phyloP scores from a whole-genome alignment of 2,329 filamentous ascomycete species.

The Coniochaeta pulveracea region DNA sequence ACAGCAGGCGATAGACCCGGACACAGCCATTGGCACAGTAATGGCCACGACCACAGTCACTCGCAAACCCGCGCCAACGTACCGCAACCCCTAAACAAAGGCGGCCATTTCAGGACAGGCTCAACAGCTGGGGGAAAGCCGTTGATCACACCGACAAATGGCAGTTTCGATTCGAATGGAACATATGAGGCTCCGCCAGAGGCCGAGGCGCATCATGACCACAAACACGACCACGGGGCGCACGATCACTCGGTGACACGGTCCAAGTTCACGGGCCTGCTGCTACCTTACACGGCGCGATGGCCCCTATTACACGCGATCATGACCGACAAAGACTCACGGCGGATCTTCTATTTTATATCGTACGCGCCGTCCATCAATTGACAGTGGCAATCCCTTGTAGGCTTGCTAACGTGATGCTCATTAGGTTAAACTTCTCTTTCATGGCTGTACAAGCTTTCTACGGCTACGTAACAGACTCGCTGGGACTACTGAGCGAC shows the following conservation, averaged over 20 bases:
- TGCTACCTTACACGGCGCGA: constrained; percentile 58
- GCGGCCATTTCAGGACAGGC: constrained; percentile 28
- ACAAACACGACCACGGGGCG: constrained; percentile 21
- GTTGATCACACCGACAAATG: constrained; percentile 20
- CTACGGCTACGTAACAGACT: constrained; percentile 89
- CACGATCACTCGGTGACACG: constrained; percentile 32
- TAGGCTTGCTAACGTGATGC: neutral
- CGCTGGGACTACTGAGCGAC: constrained; percentile 87
- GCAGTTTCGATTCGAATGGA: constrained; percentile 14
- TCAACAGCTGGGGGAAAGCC: constrained; percentile 27
- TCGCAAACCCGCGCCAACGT: constrained; percentile 21
- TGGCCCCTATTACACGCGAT: constrained; percentile 79
- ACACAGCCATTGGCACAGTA: constrained; percentile 20
- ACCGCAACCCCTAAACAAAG: constrained; percentile 18
- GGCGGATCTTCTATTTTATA: constrained; percentile 97
- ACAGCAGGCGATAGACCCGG: too few relatives aligned
- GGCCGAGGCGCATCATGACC: constrained; percentile 7
- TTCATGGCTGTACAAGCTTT: constrained; percentile 95
- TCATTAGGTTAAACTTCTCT: constrained; percentile 67
- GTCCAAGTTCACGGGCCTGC: constrained; percentile 59
- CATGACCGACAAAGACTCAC: constrained; percentile 80
- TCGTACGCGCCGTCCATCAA: constrained; percentile 39
- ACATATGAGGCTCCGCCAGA: constrained; percentile 17
- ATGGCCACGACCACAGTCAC: constrained; percentile 17
- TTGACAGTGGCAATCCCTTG: neutral